Evolutionary conservation across 805 yeast genomes (phyloP).

Genomic region (Candida krabiensis): DNA sequence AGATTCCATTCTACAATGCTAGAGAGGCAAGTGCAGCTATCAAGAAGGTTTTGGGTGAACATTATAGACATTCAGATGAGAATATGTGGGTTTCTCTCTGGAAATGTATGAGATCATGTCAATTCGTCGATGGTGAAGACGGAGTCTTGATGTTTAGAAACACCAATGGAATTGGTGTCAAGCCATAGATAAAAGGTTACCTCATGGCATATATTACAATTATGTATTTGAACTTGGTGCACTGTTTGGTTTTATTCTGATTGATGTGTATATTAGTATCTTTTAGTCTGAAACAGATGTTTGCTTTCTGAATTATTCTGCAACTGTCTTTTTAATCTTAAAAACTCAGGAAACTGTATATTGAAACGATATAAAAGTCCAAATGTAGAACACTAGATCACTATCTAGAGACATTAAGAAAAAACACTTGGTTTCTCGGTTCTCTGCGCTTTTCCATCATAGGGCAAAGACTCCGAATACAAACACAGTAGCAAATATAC

Average conservation of each 20-base stretch:
- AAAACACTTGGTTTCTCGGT: not conserved
- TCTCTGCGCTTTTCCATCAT: conserved; percentile 1
- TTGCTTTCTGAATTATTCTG: no score
- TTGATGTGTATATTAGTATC: no score
- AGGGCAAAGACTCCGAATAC: conserved; percentile 19
- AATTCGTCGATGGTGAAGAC: conserved; percentile 66
- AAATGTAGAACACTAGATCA: no score
- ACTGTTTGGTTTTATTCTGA: no score
- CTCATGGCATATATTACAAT: not conserved
- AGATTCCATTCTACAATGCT: conserved; percentile 57
- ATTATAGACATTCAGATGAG: conserved; percentile 49
- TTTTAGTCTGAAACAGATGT: no score
- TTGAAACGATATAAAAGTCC: no score
- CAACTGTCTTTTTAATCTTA: no score
- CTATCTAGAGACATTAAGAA: no score
- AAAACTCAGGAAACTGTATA: no score
- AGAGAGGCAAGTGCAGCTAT: conserved; percentile 54
- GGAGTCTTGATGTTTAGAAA: conserved; percentile 72
- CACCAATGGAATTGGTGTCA: conserved; percentile 44
- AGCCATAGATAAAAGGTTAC: conserved; percentile 23
- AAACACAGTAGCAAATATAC: conserved; percentile 12
- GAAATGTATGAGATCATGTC: conserved; percentile 63
- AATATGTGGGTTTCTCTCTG: conserved; percentile 59
- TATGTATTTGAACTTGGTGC: no score
- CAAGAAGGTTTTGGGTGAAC: conserved; percentile 51